Conservation (phyloP, 176 grass and related monocot species). For the Triticum timopheevii region DNA sequence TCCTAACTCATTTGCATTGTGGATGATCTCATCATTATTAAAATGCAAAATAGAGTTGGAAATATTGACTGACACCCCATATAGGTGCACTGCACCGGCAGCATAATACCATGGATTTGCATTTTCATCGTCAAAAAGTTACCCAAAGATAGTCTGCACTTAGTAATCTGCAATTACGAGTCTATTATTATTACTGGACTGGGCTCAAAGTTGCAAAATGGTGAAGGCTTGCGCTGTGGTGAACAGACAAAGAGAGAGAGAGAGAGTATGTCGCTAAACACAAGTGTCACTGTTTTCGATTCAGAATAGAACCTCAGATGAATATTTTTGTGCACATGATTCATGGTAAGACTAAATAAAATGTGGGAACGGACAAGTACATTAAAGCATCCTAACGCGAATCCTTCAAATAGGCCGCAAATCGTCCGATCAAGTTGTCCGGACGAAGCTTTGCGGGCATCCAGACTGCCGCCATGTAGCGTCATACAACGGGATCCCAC, state of each 20-base stretch:
- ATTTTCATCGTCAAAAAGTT: neutral
- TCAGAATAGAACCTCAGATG: neutral
- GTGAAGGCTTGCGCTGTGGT: conserved; percentile 52
- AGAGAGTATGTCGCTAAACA: conserved; percentile 50
- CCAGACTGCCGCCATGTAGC: too few species aligned
- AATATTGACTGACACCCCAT: neutral
- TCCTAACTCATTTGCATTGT: too few species aligned
- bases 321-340: neutral
- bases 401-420: too few species aligned
- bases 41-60: too few species aligned
- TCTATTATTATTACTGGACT: neutral
- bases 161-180: neutral
- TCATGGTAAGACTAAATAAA: too few species aligned
- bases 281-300: conserved; percentile 25
- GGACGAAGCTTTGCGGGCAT: too few species aligned
- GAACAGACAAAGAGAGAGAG: conserved; percentile 54
- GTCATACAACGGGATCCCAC: too few species aligned
- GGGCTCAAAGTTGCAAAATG: neutral
- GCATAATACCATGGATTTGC: neutral
- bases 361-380: too few species aligned
- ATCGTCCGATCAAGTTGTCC: too few species aligned
- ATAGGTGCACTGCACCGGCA: neutral
- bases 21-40: too few species aligned
- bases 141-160: neutral
- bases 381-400: too few species aligned